Conservation (phyloP, 192 early-diverging fungal genomes). For the Backusella sp. region DNA sequence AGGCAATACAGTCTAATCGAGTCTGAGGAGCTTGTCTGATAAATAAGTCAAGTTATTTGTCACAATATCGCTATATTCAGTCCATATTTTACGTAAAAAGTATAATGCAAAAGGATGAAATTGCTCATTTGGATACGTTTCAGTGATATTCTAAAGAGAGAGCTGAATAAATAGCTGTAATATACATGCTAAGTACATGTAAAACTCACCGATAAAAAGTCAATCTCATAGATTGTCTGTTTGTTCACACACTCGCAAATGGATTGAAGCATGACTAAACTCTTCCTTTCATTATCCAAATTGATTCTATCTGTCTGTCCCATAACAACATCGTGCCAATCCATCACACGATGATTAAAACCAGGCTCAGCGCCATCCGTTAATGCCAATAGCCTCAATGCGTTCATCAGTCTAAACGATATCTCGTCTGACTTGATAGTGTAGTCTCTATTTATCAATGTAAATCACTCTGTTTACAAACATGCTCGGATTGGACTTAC, state of each 20-base stretch:
- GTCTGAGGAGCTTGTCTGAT: neutral
- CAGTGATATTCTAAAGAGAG: neutral
- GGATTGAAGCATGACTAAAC: conserved; percentile 29
- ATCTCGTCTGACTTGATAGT: conserved; percentile 44
- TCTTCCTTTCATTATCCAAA: conserved; percentile 39
- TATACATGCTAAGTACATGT: neutral
- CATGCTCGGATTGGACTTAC: conserved; percentile 27
- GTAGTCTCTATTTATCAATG: conserved; percentile 40
- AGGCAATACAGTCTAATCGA: neutral
- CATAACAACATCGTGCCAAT: conserved; percentile 48
- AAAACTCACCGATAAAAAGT: conserved; percentile 26
- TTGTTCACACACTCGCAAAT: conserved; percentile 32
- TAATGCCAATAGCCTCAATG: conserved; percentile 43
- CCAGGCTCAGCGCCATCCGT: conserved; percentile 19
- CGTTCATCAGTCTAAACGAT: conserved; percentile 48
- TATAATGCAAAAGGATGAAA: conserved; percentile 18
- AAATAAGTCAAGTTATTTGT: conserved; percentile 1
- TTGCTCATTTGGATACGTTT: neutral
- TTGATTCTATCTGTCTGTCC: conserved; percentile 44
- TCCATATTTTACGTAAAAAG: conserved; percentile 22
- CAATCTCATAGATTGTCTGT: conserved; percentile 12
- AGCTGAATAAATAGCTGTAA: neutral
- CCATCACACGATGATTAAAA: conserved; percentile 31
- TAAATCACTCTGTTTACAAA: neutral
- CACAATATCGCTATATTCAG: conserved; percentile 17